phyloP scores from a whole-genome alignment of 768 basidiomycete species.

The Boletus pseudo-olivaceus region DNA sequence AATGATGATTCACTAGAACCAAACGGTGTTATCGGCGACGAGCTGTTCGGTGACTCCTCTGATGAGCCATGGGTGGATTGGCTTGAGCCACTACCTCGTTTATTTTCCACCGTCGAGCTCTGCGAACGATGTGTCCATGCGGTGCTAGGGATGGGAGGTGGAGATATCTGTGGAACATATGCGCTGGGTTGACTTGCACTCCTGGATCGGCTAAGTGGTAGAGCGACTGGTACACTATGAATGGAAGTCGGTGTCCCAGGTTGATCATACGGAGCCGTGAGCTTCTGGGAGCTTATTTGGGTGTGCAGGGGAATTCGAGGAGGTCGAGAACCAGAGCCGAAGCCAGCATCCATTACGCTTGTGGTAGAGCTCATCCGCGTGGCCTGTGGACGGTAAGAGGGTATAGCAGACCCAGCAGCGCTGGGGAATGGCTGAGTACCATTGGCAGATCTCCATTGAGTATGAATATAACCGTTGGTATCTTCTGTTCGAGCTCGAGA shows the following conservation, averaged over 20 bases:
- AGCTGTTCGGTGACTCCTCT: conserved; percentile 80
- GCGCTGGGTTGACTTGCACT: conserved; percentile 79
- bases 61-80: conserved; percentile 76
- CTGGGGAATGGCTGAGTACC: conserved; percentile 36
- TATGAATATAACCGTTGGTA: conserved; percentile 56
- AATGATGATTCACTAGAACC: conserved; percentile 87
- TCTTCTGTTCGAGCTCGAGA: conserved; percentile 72
- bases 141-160: conserved; percentile 52
- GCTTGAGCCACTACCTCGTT: conserved; percentile 83
- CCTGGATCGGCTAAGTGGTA: conserved; percentile 54
- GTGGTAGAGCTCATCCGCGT: conserved; percentile 46
- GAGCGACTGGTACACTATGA: conserved; percentile 18
- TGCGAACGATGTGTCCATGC: conserved; percentile 49
- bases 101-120: conserved; percentile 42
- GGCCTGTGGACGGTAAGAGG: conserved; percentile 39
- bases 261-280: conserved; percentile 52
- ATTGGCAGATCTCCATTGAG: conserved; percentile 58
- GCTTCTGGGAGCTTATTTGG: conserved; percentile 66
- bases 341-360: conserved; percentile 40
- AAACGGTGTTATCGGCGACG: conserved; percentile 85
- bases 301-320: conserved; percentile 48
- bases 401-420: conserved; percentile 16
- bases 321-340: conserved; percentile 39
- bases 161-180: conserved; percentile 52
- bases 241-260: conserved; percentile 36